Evolutionary conservation across 495 filamentous ascomycete genomes (phyloP), one percentile per base, ranked within the genome.

Genomic region (Penicillium cinerascens): DNA sequence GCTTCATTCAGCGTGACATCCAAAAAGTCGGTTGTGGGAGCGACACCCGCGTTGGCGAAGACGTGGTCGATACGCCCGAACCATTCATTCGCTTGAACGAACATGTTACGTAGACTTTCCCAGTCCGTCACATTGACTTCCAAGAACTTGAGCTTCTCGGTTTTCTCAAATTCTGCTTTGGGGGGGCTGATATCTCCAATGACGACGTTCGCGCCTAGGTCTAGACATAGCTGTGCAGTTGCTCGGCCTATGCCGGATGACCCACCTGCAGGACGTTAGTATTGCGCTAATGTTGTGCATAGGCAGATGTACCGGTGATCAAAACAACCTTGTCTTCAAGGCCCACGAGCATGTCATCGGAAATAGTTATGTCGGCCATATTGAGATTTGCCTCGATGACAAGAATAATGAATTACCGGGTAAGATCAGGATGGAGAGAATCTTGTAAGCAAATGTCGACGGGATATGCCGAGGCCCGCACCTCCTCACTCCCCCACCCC

Each of bases 181-280:
- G 64, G 51, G 9, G 62, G 39, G 44, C 66, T 62, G 15, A 78
- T 42, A 42, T 81, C 78, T 48, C 67, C 70, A 25, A 69, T 61
- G 27, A 75, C 60, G 6, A 81, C 74, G 20, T 61, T 66, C 26
- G 76, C 77, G 25, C 77, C 78, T 5, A 69, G 55, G 6, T 69
- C 50, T 18, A 77, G 68, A 36, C 77, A 71, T n/a, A 77, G 66
- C 13, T 73, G 55, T 13, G 68, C 68, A 7, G 76, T 77, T 37
- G 74, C 70, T 33, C 70, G 58, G 25, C 78, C 77, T 29, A 82
- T 82, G 20, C 78, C 78, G 17, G 76, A 76, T 0, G 70, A 70
- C 29, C 72, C 73, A 41, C 78, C 78, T 82, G 44, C 29, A 33
- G 44, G 40, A 40, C 18, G 37, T 39, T 1, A 39, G 37, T 6